Base-by-base conservation (phyloP, 2,329 filamentous ascomycete genomes). In the Pestalotiopsis sp. region DNA sequence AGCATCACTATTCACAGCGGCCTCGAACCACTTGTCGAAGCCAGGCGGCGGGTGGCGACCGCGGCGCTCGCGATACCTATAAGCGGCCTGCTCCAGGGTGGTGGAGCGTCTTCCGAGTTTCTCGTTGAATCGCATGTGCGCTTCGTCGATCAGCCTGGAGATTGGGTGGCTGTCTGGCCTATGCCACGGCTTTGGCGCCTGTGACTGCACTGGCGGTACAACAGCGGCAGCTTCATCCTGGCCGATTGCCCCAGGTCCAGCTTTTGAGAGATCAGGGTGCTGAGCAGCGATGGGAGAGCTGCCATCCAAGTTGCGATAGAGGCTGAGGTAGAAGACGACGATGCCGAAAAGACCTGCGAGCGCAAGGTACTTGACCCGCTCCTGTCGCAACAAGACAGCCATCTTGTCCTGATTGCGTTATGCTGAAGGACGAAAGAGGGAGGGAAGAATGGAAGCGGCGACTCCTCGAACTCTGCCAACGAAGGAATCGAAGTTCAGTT, bases 1-100 rank as follows among this genome's bases (percentile, higher is more conserved):
- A 4, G 86, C 84, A 41, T 86, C 78, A 27, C 79, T 80, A 31
- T 85, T 80, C 36, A 80, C 74, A 4, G 89, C 88, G 60, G 86
- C 87, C 41, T 80, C 77, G 73, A 87, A 85, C 88, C 89, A 91
- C 63, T 82, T 77, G 67, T 88, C 83, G 71, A 91, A 91, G 4
- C 86, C 87, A 0, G 88, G 89, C 2, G 89, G 89, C 2, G 88
- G 89, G 73, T 91, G 87, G 23, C 88, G 83, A 23, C 88, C 87
- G 68, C 89, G 83, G 57, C 84, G 83, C 39, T 79, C 76, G 68
- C 88, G 84, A 75, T 91, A 91, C 17, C 83, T 84, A 6, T 81
- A 79, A 0, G 89, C 86, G 4, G 88, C 86, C 36, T 85, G 82
- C 27, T 80, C 78, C 59, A 91, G 77, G 7, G 82, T 82, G 63